Evolutionary conservation across 345 rosid genomes (phyloP), one percentile per base, ranked within the genome.

Genomic region (Rhizophora mangle): DNA sequence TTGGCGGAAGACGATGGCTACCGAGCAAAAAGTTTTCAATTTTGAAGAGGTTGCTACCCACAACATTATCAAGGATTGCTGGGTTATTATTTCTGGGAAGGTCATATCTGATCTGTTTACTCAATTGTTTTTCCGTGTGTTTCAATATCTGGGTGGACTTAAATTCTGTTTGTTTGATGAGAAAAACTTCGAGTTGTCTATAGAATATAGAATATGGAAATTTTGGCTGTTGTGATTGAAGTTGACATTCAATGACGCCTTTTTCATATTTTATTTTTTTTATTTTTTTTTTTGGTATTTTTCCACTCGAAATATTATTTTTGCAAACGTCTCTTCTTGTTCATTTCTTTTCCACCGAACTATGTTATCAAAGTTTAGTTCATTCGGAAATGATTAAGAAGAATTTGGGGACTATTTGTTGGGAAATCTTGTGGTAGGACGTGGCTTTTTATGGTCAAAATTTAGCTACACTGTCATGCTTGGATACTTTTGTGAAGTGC

Each of bases 21-120:
- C 98, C 71, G 85, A 76, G 58, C 67, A 77, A 39, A 94, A 89
- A 82, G 68, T 84, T 57, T 80, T 80, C 66, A 2, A 6, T 6
- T 95, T 89, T 56, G 96, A 91, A 65, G 96, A 91, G 78, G 96
- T 95, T 46, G 78, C 85, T 13, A 57, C 72, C 80, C 99, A 95
- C 93, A 85, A 86, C 88, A 65, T 85, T 74, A 86, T 70, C 62
- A 84, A 95, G 75, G 99, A 95, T 79, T 95, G 99, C 67, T 95
- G 99, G 99, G 87, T 95, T 70, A 69, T 95, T 57, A 86, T 95
- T 47, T 74, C 90, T 56, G 96, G 90, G 37, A 95, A 95, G 97
- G 99, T 95, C 69, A 73, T 90, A 81, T 80, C 87, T 77, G 26
- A 27, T 54, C 47, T 65, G 43, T 13, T 60, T 34, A 29, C 19